A percentile compares a stretch with the other conserved stretches of the same genome.
Conservation (phyloP, 2,329 filamentous ascomycete species). For the Penicillium olsonii region DNA sequence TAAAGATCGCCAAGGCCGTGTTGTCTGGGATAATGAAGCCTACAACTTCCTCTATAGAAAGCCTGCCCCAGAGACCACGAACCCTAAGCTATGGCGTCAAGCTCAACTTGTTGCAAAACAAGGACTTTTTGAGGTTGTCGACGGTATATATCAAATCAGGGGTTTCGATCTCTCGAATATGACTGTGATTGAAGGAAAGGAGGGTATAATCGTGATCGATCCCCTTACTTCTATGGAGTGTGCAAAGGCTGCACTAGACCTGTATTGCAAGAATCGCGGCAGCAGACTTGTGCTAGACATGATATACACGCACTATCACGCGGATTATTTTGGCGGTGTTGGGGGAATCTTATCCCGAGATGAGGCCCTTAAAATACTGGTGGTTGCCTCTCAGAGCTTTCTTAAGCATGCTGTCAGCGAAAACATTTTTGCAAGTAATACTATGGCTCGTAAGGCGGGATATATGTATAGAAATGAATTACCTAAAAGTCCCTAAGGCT, state of each 20-base stretch:
- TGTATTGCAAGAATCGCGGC: conserved; percentile 33
- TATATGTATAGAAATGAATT: conserved; percentile 46
- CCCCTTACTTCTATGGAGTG: conserved; percentile 40
- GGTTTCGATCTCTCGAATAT: conserved; percentile 47
- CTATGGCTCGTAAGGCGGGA: conserved; percentile 41
- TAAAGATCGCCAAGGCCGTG: conserved; percentile 25
- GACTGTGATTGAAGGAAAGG: conserved; percentile 40
- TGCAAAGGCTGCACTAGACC: conserved; percentile 33
- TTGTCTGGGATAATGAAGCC: conserved; percentile 34
- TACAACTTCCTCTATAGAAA: conserved; percentile 33
- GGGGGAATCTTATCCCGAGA: background rate
- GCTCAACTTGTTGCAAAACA: conserved; percentile 32
- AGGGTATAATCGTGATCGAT: conserved; percentile 45
- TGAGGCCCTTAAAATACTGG: background rate
- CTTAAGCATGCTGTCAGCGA: conserved; percentile 42
- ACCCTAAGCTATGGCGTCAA: conserved; percentile 41
- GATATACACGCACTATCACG: conserved; percentile 47
- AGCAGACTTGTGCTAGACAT: conserved; percentile 32
- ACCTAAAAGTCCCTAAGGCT: conserved; percentile 28
- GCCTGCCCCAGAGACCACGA: conserved; percentile 29
- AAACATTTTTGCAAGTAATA: conserved; percentile 40
- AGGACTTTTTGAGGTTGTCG: conserved; percentile 38
- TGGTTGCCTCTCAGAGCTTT: conserved; percentile 42
- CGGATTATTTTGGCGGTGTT: conserved; percentile 42
- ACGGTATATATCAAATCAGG: conserved; percentile 45